phyloP scores from a whole-genome alignment of 371 early-diverging fungal species.

The Coemansia sp. region DNA sequence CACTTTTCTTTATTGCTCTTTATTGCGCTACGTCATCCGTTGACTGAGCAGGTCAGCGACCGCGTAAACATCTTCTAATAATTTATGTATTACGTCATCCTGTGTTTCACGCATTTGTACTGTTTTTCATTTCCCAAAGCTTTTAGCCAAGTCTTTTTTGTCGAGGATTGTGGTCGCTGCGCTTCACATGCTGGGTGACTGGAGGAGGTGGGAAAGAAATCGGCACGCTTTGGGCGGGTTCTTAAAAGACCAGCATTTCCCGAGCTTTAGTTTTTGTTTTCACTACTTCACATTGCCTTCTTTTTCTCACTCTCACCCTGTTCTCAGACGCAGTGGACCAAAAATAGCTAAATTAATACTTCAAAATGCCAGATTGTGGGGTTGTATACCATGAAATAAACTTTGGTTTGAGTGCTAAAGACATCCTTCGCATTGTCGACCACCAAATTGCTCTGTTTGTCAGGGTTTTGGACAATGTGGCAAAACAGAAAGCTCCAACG shows the following conservation, averaged over 20 bases:
- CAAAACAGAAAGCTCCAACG: constrained; percentile 4
- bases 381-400: not conserved
- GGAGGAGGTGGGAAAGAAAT: not conserved
- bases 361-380: not conserved
- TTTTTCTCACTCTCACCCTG: not conserved
- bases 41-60: not conserved
- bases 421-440: not conserved
- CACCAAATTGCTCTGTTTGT: not conserved
- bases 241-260: not conserved
- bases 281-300: not conserved
- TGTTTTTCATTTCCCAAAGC: no score
- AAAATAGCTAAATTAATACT: not conserved
- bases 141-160: not conserved
- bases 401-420: not conserved
- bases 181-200: not conserved
- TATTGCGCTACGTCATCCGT: not conserved
- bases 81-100: not conserved
- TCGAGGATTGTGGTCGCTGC: not conserved
- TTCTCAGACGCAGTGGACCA: not conserved
- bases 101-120: not conserved
- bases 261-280: not conserved
- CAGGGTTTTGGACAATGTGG: not conserved
- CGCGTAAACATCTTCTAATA: not conserved
- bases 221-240: not conserved
- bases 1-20: not conserved